These are phyloP conservation scores for Ilex paraguariensis DNA, from an alignment of 305 asterid genomes.

Conservation along the genomic window DNA sequence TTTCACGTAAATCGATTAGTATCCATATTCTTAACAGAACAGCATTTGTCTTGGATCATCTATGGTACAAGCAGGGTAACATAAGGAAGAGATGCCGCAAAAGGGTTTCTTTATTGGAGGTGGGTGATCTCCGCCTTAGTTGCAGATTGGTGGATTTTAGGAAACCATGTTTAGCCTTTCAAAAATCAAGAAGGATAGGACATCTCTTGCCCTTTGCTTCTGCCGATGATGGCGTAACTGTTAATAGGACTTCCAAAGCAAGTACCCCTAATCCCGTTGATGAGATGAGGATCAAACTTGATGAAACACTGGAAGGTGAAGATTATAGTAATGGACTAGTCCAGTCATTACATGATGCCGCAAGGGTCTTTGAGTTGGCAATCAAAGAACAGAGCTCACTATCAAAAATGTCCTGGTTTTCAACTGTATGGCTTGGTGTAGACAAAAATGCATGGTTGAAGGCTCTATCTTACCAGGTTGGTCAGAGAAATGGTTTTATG, in stretches of 20 bases:
- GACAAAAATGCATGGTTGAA: constrained; percentile 85
- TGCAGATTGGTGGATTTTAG: constrained; percentile 29
- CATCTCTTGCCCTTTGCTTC: constrained; percentile 60
- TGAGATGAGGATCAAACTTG: constrained; percentile 61
- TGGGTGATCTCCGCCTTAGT: constrained; percentile 31
- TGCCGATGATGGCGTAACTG: constrained; percentile 83
- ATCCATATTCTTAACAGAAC: constrained; percentile 34
- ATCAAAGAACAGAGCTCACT: constrained; percentile 59
- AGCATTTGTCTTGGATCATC: constrained; percentile 34
- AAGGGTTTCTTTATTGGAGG: constrained; percentile 36
- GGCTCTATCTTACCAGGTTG: constrained; percentile 91
- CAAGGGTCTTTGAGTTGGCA: constrained; percentile 86
- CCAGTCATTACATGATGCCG: constrained; percentile 92
- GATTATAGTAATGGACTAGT: constrained; percentile 65
- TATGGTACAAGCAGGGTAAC: constrained; percentile 31
- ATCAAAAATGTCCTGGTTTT: constrained; percentile 80
- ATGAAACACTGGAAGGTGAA: constrained; percentile 74
- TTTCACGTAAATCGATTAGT: constrained; percentile 47
- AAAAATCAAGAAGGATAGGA: constrained; percentile 40
- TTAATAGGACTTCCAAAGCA: constrained; percentile 64
- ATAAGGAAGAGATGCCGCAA: constrained; percentile 45
- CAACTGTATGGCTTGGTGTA: constrained; percentile 87
- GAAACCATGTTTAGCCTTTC: constrained; percentile 31
- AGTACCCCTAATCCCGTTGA: constrained; percentile 49
- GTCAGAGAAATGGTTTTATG: constrained; percentile 1